phyloP scores from a whole-genome alignment of 208 protist species.

The Trypanosoma lewisi region DNA sequence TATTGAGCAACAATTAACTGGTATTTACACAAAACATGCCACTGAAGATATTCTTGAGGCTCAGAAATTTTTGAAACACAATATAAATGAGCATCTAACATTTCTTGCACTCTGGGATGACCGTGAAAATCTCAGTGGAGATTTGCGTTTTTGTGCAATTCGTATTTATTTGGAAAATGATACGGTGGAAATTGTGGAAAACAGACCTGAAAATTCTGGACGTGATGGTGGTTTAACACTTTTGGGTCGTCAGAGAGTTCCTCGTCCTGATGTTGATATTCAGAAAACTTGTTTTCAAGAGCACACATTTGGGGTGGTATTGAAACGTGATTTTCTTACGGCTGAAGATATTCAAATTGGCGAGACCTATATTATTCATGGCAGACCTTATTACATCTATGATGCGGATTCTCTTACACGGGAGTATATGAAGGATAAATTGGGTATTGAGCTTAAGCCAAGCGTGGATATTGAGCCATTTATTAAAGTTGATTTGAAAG shows the following conservation, averaged over 20 bases:
- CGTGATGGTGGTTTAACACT: conserved; percentile 60
- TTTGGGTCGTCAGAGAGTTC: conserved; percentile 77
- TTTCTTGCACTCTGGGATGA: conserved; percentile 91
- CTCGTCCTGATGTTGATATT: conserved; percentile 41
- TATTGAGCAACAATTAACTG: conserved; percentile 80
- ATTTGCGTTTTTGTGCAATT: conserved; percentile 76
- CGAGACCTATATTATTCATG: conserved; percentile 81
- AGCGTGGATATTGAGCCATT: conserved; percentile 66
- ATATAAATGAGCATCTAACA: conserved; percentile 85
- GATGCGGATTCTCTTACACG: conserved; percentile 75
- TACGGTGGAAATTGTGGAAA: conserved; percentile 76
- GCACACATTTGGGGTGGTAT: conserved; percentile 83
- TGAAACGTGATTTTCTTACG: conserved; percentile 83
- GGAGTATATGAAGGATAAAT: conserved; percentile 61
- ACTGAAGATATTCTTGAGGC: conserved; percentile 81
- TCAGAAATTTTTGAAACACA: conserved; percentile 83
- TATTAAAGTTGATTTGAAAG: conserved; percentile 40
- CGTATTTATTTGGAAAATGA: conserved; percentile 79
- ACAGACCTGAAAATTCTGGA: conserved; percentile 67
- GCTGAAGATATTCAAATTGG: conserved; percentile 80
- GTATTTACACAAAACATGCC: conserved; percentile 88
- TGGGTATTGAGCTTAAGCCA: conserved; percentile 43
- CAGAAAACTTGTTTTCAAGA: conserved; percentile 65
- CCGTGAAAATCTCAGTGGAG: conserved; percentile 72
- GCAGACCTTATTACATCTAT: conserved; percentile 84